Evolutionary conservation across 768 basidiomycete genomes (phyloP).

Genomic region (Galerina sulciceps): DNA sequence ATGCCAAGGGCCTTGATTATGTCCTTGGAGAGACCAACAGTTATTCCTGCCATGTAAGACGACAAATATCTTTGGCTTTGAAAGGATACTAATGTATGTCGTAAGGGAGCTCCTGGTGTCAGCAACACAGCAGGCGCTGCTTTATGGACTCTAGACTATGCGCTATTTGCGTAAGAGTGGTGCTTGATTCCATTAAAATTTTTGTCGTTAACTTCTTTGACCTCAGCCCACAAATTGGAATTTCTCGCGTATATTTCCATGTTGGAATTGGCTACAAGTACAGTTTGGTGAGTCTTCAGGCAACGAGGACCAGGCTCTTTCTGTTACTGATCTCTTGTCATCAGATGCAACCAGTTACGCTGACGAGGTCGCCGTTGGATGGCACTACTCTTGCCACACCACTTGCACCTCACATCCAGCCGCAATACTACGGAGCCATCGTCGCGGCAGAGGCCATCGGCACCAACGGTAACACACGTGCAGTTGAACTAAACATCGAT

Average conservation of each 20-base stretch:
- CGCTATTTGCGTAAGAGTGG: conserved; percentile 52
- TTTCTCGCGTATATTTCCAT: conserved; percentile 63
- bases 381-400: conserved; percentile 54
- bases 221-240: conserved; percentile 49
- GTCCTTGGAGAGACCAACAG: conserved; percentile 71
- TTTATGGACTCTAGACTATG: conserved; percentile 71
- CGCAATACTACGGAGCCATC: conserved; percentile 70
- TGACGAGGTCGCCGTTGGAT: conserved; percentile 62
- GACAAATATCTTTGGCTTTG: neutral
- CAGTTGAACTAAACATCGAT: conserved; percentile 52
- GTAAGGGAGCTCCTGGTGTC: conserved; percentile 54
- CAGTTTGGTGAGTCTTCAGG: conserved; percentile 45
- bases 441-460: conserved; percentile 64
- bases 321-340: neutral
- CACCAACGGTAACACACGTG: conserved; percentile 38
- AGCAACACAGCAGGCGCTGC: conserved; percentile 73
- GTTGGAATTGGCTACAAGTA: conserved; percentile 76
- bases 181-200: neutral
- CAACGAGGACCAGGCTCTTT: neutral
- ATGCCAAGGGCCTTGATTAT: conserved; percentile 51
- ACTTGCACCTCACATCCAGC: conserved; percentile 62
- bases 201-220: neutral
- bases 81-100: neutral
- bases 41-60: conserved; percentile 44
- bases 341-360: conserved; percentile 65